Evolutionary conservation across 306 rosid genomes (phyloP), one percentile per base, ranked within the genome.

Genomic region (Medicago lupulina): DNA sequence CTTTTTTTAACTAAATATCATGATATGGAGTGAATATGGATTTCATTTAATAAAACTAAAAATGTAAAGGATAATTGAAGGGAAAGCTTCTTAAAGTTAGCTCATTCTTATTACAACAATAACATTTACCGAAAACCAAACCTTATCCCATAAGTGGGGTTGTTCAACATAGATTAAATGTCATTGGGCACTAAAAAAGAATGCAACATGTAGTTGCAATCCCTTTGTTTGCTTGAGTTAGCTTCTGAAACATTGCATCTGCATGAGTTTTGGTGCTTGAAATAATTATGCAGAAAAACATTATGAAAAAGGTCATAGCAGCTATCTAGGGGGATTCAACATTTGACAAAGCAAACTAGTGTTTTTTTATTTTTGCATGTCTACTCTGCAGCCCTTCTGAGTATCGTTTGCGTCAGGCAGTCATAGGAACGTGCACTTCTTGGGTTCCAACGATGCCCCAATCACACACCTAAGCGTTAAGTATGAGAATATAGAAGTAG

Each of bases 171-270:
- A 17, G 70, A 58, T 69, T 5, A 47, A 70, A 25, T 16, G 23
- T 53, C 41, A 28, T 28, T 28, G 74, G 13, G 53, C 38, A 60
- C 62, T 12, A 58, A 65, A 47, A 64, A 41, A 21, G 7, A 63
- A 54, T 69, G 73, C 43, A 81, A 61, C 65, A 66, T 66, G 44
- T 40, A 75, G 41, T 18, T 25, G 77, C 50, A 61, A 44, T 19
- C 53, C 13, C 61, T 63, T 76, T 21, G 9, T 76, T 76, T 31
- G 70, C 55, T 70, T 19, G 50, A 60, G 77, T 23, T 14, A 51
- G 57, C 40, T 62, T 61, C 61, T 49, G 58, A 51, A 51, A 67
- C 31, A 44, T 54, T 34, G 61, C 1, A 43, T 46, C 43, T 21
- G 41, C 44, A 61, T 62, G 17, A 31, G n/a, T 58, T 44, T 51